Evolutionary conservation across 805 yeast species (phyloP).

Genomic region (Ogataea nonfermentans): DNA sequence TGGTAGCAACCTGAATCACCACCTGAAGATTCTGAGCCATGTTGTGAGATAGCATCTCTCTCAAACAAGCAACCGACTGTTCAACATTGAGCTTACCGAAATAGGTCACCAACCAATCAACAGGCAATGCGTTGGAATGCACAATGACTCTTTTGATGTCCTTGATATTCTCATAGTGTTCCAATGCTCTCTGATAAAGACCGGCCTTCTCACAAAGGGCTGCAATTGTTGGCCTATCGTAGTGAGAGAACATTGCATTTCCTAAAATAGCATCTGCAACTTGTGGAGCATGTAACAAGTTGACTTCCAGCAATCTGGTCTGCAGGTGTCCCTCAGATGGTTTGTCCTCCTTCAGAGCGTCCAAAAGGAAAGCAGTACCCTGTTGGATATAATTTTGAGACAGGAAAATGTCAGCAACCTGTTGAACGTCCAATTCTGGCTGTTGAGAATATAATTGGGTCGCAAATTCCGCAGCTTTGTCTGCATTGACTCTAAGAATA

Average conservation of each 20-base stretch:
- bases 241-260: conserved; percentile 91
- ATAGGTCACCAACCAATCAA: conserved; percentile 90
- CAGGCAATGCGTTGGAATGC: conserved; percentile 78
- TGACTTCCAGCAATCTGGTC: conserved; percentile 90
- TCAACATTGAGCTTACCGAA: conserved; percentile 94
- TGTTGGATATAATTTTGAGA: conserved; percentile 94
- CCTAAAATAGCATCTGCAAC: conserved; percentile 99
- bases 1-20: conserved; percentile 94
- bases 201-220: conserved; percentile 95
- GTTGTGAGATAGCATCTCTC: conserved; percentile 78
- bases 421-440: conserved; percentile 76
- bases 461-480: conserved; percentile 96
- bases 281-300: conserved; percentile 94
- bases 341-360: conserved; percentile 88
- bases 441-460: conserved; percentile 66
- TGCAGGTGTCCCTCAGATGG: conserved; percentile 96
- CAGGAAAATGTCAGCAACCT: conserved; percentile 88
- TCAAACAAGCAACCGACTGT: conserved; percentile 83
- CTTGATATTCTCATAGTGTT: conserved; percentile 89
- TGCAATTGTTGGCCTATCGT: conserved; percentile 92
- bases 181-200: conserved; percentile 90
- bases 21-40: conserved; percentile 86
- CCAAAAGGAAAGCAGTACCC: conserved; percentile 95
- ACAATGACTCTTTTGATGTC: conserved; percentile 95
- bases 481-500: conserved; percentile 91